Base-by-base conservation (phyloP, 2,329 filamentous ascomycete species). In the Pyricularia sp. region DNA sequence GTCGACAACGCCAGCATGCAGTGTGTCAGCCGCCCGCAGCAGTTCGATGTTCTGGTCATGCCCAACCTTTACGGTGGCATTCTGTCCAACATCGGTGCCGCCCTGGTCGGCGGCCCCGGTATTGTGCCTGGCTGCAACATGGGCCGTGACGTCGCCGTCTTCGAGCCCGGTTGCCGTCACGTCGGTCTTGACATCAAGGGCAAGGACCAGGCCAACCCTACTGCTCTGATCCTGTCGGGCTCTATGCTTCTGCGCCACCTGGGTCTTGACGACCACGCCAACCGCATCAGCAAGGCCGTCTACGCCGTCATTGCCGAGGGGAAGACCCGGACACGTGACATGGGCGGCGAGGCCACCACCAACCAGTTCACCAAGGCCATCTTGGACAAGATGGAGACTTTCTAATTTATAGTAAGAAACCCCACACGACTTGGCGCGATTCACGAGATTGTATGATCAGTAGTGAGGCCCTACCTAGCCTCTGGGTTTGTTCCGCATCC, bases 1-100 rank as follows among this genome's bases (percentile, higher is more conserved):
- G 95, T 99, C 82, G 95, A 99, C 85, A 99, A 99, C 83, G 95
- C 95, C 77, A 97, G 92, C 78, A 99, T 99, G 95, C 95, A 99
- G 86, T 96, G 93, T 79, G 95, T 99, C 75, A 94, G 92, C 74
- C 88, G 89, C 74, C 95, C 95, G 72, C 95, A 98, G 84, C 95
- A 99, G 83, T 99, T 99, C 79, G 95, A 99, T 81, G 95, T 99
- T 76, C 92, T 99, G 90, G 95, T 99, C 81, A 98, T 98, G 94
- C 95, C 95, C 77, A 99, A 99, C 86, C 85, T 98, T 78, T 98
- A 98, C 88, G 94, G 94, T 81, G 94, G 94, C 80, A 99, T 99
- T 77, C 86, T 99, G 74, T 98, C 95, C 85, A 99, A 99, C 88
- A 96, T 99, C 77, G 94, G 94, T 75, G 94, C 95, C 76, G 95